These are phyloP conservation scores for Arctostaphylos glauca DNA, from an alignment of 148 eudicot species.

Conservation along the genomic window DNA sequence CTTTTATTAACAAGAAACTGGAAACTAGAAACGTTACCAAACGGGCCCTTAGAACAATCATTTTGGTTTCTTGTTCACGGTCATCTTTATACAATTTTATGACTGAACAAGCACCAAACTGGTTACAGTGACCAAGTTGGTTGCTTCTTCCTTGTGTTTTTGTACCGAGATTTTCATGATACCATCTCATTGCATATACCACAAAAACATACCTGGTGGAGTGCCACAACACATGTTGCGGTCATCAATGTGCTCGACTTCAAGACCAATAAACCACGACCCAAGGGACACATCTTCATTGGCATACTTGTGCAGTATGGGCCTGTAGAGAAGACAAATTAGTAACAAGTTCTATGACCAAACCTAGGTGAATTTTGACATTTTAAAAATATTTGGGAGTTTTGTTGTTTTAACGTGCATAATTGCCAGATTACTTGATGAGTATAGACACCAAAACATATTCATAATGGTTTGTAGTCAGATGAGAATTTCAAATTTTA, in stretches of 20 bases:
- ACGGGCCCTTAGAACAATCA: neutral
- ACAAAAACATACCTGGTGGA: constrained; percentile 67
- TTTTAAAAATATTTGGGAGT: neutral
- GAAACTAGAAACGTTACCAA: no score
- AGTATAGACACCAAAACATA: no score
- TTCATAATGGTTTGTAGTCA: no score
- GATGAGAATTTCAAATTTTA: no score
- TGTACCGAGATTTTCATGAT: neutral
- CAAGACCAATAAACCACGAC: constrained; percentile 93
- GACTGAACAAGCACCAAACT: neutral
- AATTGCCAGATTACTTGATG: no score
- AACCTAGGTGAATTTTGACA: neutral
- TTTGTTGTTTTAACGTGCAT: neutral
- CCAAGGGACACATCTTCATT: constrained; percentile 97
- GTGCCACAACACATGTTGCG: constrained; percentile 95
- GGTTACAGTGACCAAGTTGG: neutral
- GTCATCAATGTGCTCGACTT: constrained; percentile 88
- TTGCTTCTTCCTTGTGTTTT: neutral
- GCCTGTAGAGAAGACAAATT: constrained; percentile 39
- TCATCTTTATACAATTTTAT: neutral
- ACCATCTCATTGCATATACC: neutral
- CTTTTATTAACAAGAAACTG: no score
- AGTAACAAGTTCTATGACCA: neutral
- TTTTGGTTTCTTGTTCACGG: neutral
- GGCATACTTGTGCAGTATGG: constrained; percentile 82